Conservation (phyloP, 2,329 filamentous ascomycete species). For the Bipolaris bicolor region DNA sequence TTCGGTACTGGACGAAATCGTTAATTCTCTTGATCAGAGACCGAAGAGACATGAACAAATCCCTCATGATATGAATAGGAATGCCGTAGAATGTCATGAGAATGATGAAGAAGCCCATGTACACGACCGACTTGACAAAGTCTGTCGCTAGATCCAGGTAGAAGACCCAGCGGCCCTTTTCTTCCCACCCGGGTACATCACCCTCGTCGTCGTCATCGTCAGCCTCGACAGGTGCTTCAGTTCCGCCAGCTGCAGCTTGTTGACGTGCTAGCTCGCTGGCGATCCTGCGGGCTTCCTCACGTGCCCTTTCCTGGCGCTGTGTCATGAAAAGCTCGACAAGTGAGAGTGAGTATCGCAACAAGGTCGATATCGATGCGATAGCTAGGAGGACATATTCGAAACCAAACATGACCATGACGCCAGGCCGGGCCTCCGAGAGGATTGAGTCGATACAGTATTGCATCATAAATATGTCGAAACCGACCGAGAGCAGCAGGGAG, state of each 20-base stretch:
- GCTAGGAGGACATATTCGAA: constrained; percentile 93
- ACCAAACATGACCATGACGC: constrained; percentile 99
- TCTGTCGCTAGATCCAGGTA: constrained; percentile 87
- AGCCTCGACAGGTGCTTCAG: constrained; percentile 45
- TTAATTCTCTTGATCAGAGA: constrained; percentile 90
- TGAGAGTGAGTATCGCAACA: constrained; percentile 77
- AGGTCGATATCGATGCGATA: constrained; percentile 80
- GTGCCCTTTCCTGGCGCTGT: constrained; percentile 72
- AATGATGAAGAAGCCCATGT: constrained; percentile 90
- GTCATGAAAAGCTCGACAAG: constrained; percentile 78
- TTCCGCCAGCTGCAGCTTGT: constrained; percentile 49
- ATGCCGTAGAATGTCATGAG: constrained; percentile 93
- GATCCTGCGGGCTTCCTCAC: constrained; percentile 52
- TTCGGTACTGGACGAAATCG: constrained; percentile 87
- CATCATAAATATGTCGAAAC: constrained; percentile 81
- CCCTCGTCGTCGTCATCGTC: constrained; percentile 89
- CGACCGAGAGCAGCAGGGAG: constrained; percentile 77
- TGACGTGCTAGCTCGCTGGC: constrained; percentile 73
- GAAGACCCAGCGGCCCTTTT: constrained; percentile 91
- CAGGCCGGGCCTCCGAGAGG: constrained; percentile 84
- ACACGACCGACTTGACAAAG: constrained; percentile 88
- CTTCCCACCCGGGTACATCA: constrained; percentile 94
- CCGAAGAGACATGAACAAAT: constrained; percentile 90
- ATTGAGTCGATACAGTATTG: constrained; percentile 82
- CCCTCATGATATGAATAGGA: constrained; percentile 94